Base-by-base conservation (phyloP, 2,329 filamentous ascomycete species). In the Pyricularia sp. region DNA sequence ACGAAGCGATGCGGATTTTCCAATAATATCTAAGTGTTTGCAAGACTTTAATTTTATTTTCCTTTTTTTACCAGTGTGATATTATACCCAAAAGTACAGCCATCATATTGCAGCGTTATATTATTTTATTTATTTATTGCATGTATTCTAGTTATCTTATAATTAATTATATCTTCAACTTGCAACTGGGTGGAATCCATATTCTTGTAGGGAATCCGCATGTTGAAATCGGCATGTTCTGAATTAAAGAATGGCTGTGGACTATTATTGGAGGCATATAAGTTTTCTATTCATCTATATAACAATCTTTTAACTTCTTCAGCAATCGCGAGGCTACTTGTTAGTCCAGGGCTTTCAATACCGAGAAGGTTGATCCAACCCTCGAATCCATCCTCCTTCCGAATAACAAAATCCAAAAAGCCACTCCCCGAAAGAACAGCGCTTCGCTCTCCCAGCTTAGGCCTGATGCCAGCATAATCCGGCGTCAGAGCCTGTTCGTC, bases 281-380 rank as follows among this genome's bases (percentile, higher is more conserved):
- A 17, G 25, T 59, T 67, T 12, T 25, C n/a, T 23, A 30, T 63
- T 67, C 23, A 75, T 64, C 78, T 78, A 69, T 88, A 86, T 68
- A 88, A 71, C 67, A 88, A 72, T 67, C 77, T 75, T 63, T 80
- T 78, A 0, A 97, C 93, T 82, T 86, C 85, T 76, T 97, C 92
- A 3, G 85, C 94, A 78, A 97, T 94, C 1, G 93, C 93, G 80
- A 98, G 80, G 73, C 86, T 88, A 77, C 92, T 95, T 65, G 94
- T 98, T 78, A 98, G 80, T 4, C 94, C 94, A 0, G 94, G 94
- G 78, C 92, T 97, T 82, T 98, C 94, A 73, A 97, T 97, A 0
- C 93, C 94, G 73, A 98, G 76, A 72, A 98, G 77, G 81, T 97
- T 97, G 10, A 98, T 85, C 85, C 94, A 97, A 1, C 92, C 94